Evolutionary conservation across 2,329 filamentous ascomycete genomes (phyloP).

Genomic region (Aplosporella prunicola): DNA sequence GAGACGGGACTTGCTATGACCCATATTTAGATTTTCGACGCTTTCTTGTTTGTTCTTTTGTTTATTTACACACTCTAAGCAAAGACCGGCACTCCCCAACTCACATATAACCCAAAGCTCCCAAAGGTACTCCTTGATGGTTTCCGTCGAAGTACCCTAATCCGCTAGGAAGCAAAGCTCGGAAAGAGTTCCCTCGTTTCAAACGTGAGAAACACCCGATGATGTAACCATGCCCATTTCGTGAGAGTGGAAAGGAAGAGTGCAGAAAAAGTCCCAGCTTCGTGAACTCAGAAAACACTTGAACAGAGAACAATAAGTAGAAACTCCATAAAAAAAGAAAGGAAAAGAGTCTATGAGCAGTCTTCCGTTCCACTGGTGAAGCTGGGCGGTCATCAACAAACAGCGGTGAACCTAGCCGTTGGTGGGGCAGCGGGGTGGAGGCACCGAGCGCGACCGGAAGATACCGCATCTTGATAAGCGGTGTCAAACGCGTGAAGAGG

Average conservation of each 20-base stretch:
- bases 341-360: neutral
- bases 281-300: neutral
- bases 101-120: constrained; percentile 9
- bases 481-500: neutral
- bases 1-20: too few species aligned
- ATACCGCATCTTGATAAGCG: constrained; percentile 1
- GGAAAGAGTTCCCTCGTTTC: neutral
- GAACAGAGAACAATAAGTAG: too few species aligned
- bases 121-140: constrained; percentile 6
- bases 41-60: neutral
- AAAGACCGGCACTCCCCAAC: constrained; percentile 4
- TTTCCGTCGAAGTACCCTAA: neutral
- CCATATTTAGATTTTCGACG: neutral
- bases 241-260: neutral
- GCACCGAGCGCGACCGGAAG: constrained; percentile 1
- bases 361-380: constrained; percentile 3
- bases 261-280: neutral
- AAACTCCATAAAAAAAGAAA: constrained; percentile 1
- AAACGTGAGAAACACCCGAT: neutral
- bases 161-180: neutral
- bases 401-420: constrained; percentile 3
- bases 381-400: constrained; percentile 7
- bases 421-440: constrained; percentile 3
- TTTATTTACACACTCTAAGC: constrained; percentile 5
- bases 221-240: too few species aligned